Evolutionary conservation across 2,329 filamentous ascomycete species (phyloP), one percentile per base, ranked within the genome.

Genomic region (Paraconiothyrium brasiliense): DNA sequence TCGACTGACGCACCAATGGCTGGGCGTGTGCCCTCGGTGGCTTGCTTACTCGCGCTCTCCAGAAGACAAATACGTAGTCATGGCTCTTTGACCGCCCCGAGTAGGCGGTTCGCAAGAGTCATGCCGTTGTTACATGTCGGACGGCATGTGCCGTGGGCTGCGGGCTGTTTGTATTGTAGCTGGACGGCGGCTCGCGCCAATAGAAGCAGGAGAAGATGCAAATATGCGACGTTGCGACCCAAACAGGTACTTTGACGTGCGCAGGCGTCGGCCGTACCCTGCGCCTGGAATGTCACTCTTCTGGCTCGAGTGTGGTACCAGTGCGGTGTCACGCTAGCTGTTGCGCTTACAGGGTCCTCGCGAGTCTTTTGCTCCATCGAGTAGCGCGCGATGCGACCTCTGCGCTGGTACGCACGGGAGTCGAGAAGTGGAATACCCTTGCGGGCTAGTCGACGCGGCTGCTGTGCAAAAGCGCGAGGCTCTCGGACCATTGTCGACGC

Each of bases 281-380:
- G 39, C 10, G 48, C 30, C 27, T 16, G 30, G 50, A 43, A 30
- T 22, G 22, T 27, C 11, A 27, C n/a, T 20, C 24, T 20, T 55
- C 9, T 14, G 16, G 39, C 52, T 46, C 27, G 27, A 46, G n/a
- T 8, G 39, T 24, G 43, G 10, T 56, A 37, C 54, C 54, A 30
- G 43, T n/a, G 41, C 43, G 13, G 32, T n/a, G 54, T 56, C 54
- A 56, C 54, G 54, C 54, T 48, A 56, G 39, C 14, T 27, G n/a
- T 48, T 56, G 54, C 43, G 30, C 32, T 47, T 47, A 34, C 52
- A 55, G 27, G 39, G 27, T 34, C 22, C 34, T n/a, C n/a, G 20
- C 34, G 3, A 24, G 39, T 22, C 22, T 54, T 44, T 44, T 35
- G 39, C 39, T 55, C 27, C 10, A 14, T 44, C 35, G 7, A 35